These are phyloP conservation scores for Sherardia arvensis DNA, from an alignment of 257 asterid genomes.

Conservation along the genomic window DNA sequence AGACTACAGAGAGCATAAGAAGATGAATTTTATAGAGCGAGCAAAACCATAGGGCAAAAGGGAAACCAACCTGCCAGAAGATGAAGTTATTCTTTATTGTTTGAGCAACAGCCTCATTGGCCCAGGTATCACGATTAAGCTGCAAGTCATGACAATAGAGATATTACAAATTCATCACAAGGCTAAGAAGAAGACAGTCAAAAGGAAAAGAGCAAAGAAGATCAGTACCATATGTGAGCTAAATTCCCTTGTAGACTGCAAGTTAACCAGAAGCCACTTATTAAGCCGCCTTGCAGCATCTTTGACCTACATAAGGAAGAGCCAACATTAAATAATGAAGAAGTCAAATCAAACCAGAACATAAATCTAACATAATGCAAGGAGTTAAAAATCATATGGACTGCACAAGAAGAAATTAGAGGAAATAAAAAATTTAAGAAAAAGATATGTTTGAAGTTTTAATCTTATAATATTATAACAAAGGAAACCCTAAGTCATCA, in stretches of 20 bases:
- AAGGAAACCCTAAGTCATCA: background rate
- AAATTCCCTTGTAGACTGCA: slow-evolving; percentile 89
- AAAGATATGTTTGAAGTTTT: background rate
- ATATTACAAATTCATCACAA: background rate
- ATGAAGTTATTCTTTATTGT: slow-evolving; percentile 82
- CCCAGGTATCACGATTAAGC: slow-evolving; percentile 99
- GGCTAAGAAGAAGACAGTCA: background rate
- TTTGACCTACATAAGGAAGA: slow-evolving; percentile 57
- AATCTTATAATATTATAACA: background rate
- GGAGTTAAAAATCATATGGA: background rate
- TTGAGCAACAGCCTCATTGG: slow-evolving; percentile 92
- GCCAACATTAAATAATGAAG: background rate
- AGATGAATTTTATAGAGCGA: too few species aligned
- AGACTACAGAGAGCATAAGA: background rate
- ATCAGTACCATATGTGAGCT: slow-evolving; percentile 89
- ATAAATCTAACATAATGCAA: background rate
- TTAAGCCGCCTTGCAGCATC: slow-evolving; percentile 64
- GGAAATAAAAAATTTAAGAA: background rate
- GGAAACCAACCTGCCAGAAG: slow-evolving; percentile 87
- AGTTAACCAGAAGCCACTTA: slow-evolving; percentile 88
- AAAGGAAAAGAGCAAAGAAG: slow-evolving; percentile 6
- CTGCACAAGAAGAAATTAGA: background rate
- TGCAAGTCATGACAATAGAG: slow-evolving; percentile 27
- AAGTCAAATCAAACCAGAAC: background rate
- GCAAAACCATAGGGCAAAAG: slow-evolving; percentile 5